Evolutionary conservation across 2,329 filamentous ascomycete species (phyloP).

Genomic region (Botrytis fragariae): DNA sequence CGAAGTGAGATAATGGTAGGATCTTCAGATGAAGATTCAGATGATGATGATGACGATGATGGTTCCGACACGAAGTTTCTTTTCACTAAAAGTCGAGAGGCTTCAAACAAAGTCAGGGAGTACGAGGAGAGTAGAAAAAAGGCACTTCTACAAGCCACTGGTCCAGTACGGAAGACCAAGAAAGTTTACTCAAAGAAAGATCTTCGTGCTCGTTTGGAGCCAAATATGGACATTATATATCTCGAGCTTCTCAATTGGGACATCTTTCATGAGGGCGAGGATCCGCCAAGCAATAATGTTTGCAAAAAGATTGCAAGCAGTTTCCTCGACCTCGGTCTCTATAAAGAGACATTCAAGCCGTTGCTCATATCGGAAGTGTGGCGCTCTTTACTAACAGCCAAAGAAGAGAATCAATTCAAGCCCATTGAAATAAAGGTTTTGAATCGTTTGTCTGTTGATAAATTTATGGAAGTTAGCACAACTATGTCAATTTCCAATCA

Average conservation of each 20-base stretch:
- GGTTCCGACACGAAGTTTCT: conserved; percentile 42
- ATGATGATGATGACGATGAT: conserved; percentile 63
- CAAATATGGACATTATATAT: conserved; percentile 82
- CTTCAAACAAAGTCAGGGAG: conserved; percentile 38
- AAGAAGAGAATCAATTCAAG: conserved; percentile 79
- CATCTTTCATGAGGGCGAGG: conserved; percentile 84
- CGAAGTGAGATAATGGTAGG: conserved; percentile 90
- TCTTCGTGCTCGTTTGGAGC: conserved; percentile 87
- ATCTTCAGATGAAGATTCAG: conserved; percentile 69
- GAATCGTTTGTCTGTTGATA: conserved; percentile 86
- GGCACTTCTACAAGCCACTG: conserved; percentile 54
- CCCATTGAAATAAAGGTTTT: conserved; percentile 85
- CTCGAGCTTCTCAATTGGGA: conserved; percentile 89
- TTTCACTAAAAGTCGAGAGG: conserved; percentile 46
- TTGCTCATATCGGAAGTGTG: conserved; percentile 90
- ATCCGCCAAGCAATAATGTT: conserved; percentile 72
- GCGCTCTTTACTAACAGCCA: conserved; percentile 87
- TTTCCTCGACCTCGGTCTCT: conserved; percentile 73
- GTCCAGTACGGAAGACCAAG: conserved; percentile 81
- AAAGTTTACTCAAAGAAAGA: conserved; percentile 83
- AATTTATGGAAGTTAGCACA: conserved; percentile 87
- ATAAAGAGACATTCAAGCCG: conserved; percentile 87
- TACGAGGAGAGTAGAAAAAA: conserved; percentile 48
- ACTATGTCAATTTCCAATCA: conserved; percentile 69
- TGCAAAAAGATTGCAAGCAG: conserved; percentile 75